Evolutionary conservation across 116 monocot species (phyloP).

Genomic region (Phalaenopsis hybrid): DNA sequence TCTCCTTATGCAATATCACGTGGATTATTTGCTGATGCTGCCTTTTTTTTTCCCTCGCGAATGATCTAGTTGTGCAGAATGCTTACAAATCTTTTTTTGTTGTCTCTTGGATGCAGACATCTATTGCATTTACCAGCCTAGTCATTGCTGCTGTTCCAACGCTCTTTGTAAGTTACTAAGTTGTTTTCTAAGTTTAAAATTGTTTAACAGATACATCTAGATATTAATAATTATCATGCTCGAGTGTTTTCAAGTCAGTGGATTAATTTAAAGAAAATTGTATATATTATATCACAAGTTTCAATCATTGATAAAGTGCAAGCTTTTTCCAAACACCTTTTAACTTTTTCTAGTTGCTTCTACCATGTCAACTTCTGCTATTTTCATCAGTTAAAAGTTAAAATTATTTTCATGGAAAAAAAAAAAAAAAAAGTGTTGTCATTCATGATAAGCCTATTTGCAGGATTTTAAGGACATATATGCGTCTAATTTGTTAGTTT

Average conservation of each 20-base stretch:
- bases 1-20: background rate
- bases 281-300: background rate
- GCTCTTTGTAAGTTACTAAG: conserved; percentile 54
- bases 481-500: background rate
- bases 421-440: background rate
- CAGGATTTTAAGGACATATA: background rate
- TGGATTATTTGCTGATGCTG: background rate
- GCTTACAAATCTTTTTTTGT: background rate
- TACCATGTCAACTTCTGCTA: background rate
- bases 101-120: conserved; percentile 44
- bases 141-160: conserved; percentile 73
- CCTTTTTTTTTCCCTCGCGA: background rate
- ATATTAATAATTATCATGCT: background rate
- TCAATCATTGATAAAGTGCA: background rate
- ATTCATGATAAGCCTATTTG: background rate
- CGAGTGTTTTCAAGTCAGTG: background rate
- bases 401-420: background rate
- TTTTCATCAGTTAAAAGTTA: background rate
- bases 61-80: background rate
- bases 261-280: background rate
- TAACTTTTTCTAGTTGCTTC: background rate
- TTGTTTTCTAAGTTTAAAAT: background rate
- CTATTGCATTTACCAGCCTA: conserved; percentile 72
- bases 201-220: background rate
- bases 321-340: background rate